A percentile compares a stretch with the other conserved stretches of the same genome.
These are phyloP conservation scores for Scheffersomyces lignosus DNA, from an alignment of 805 yeast species.

Conservation along the genomic window DNA sequence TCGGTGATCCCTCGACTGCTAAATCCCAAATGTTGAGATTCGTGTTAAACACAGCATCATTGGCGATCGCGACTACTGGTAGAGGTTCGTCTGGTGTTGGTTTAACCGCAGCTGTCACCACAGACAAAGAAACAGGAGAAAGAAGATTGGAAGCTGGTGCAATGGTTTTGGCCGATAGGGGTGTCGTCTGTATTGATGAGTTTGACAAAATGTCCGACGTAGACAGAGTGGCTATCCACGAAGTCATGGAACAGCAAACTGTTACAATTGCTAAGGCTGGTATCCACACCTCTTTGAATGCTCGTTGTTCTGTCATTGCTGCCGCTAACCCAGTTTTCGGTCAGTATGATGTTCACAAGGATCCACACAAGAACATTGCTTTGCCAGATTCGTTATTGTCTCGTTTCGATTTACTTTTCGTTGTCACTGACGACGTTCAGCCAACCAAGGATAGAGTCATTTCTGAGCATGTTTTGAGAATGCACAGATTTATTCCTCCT, in stretches of 20 bases:
- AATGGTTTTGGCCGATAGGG: conserved; percentile 97
- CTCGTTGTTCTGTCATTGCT: conserved; percentile 94
- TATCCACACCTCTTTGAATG: conserved; percentile 92
- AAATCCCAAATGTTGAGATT: conserved; percentile 94
- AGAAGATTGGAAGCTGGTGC: conserved; percentile 98
- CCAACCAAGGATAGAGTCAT: conserved; percentile 81
- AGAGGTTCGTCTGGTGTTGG: conserved; percentile 99
- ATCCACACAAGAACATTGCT: conserved; percentile 95
- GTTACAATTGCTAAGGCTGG: conserved; percentile 98
- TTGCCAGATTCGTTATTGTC: conserved; percentile 94
- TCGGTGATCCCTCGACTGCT: conserved; percentile 98
- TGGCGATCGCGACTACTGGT: conserved; percentile 98
- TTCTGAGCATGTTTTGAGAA: conserved; percentile 91
- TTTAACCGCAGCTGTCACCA: conserved; percentile 97
- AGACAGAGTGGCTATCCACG: conserved; percentile 97
- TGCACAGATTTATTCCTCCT: conserved; percentile 86
- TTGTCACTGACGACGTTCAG: conserved; percentile 92
- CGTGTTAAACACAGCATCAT: conserved; percentile 89
- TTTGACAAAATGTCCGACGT: conserved; percentile 97
- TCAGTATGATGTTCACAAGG: conserved; percentile 92
- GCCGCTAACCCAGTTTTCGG: conserved; percentile 98
- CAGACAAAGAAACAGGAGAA: conserved; percentile 96
- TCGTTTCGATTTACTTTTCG: conserved; percentile 93
- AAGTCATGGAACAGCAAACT: conserved; percentile 99
- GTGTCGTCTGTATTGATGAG: conserved; percentile 97